A percentile compares a stretch with the other conserved stretches of the same genome.
phyloP scores from a whole-genome alignment of 495 filamentous ascomycete genomes.

The Annulohypoxylon maeteangense region DNA sequence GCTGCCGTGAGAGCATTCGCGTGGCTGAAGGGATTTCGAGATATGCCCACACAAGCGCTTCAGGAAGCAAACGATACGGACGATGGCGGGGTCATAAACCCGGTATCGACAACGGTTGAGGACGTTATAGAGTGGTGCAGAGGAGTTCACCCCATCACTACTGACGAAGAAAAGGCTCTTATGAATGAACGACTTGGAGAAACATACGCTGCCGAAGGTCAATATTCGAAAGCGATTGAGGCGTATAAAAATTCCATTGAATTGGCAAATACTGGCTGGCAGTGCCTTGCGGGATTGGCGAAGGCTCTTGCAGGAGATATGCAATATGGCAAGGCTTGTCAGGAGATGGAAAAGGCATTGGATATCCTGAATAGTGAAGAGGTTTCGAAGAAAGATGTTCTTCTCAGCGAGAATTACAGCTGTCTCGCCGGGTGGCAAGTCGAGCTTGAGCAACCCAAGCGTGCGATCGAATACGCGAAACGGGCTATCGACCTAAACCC shows the following conservation, averaged over 20 bases:
- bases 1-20: not conserved
- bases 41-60: not conserved
- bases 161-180: not conserved
- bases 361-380: not conserved
- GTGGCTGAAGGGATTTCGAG: not conserved
- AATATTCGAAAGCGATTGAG: not conserved
- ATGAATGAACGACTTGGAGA: constrained; percentile 7
- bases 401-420: not conserved
- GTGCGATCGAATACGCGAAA: constrained; percentile 2
- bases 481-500: not conserved
- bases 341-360: constrained; percentile 3
- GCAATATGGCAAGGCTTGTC: not conserved
- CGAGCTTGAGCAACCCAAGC: not conserved
- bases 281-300: not conserved
- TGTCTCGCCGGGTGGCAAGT: not conserved
- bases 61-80: not conserved
- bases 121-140: not conserved
- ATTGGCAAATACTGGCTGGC: not conserved
- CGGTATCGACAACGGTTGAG: not conserved
- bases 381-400: not conserved
- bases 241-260: not conserved
- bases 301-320: not conserved
- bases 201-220: not conserved
- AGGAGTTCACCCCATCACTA: not conserved
- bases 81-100: not conserved